These are phyloP conservation scores for Salix purpurea DNA, from an alignment of 345 rosid species.

Conservation along the genomic window DNA sequence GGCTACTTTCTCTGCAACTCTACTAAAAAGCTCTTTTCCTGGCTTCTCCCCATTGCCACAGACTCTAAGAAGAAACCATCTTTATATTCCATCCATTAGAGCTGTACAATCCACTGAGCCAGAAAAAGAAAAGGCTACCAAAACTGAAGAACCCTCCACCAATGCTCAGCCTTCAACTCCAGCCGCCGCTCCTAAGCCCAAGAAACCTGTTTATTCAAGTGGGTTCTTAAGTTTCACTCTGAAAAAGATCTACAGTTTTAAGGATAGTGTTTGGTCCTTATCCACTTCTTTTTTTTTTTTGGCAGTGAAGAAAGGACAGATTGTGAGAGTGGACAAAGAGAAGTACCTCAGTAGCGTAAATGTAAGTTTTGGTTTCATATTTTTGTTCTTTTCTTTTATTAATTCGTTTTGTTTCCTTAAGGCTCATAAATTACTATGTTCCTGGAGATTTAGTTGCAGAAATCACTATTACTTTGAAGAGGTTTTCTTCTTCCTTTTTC, in stretches of 20 bases:
- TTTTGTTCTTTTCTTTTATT: neutral
- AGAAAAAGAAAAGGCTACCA: slow-evolving; percentile 40
- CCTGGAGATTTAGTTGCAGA: neutral
- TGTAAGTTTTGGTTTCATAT: slow-evolving; percentile 31
- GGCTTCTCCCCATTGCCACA: slow-evolving; percentile 28
- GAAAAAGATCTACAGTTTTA: neutral
- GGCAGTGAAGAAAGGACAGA: slow-evolving; percentile 98
- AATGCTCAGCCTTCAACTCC: slow-evolving; percentile 34
- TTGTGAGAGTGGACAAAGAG: slow-evolving; percentile 94
- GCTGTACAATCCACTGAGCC: slow-evolving; percentile 44
- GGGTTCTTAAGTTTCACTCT: slow-evolving; percentile 16
- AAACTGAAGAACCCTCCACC: slow-evolving; percentile 29
- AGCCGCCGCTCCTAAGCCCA: slow-evolving; percentile 34
- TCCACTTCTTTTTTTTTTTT: neutral
- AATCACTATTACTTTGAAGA: too few species aligned
- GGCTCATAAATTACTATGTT: neutral
- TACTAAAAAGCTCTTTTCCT: slow-evolving; percentile 36
- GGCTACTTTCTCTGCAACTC: slow-evolving; percentile 53
- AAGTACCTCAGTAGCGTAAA: slow-evolving; percentile 86
- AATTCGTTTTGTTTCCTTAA: too few species aligned
- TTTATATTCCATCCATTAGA: slow-evolving; percentile 7
- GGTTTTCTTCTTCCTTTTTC: neutral
- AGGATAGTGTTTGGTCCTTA: neutral
- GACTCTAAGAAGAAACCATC: slow-evolving; percentile 9
- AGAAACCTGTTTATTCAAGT: slow-evolving; percentile 91